A percentile compares a stretch with the other conserved stretches of the same genome.
These are phyloP conservation scores for Excoecaria agallocha DNA, from an alignment of 345 rosid species.

Conservation along the genomic window DNA sequence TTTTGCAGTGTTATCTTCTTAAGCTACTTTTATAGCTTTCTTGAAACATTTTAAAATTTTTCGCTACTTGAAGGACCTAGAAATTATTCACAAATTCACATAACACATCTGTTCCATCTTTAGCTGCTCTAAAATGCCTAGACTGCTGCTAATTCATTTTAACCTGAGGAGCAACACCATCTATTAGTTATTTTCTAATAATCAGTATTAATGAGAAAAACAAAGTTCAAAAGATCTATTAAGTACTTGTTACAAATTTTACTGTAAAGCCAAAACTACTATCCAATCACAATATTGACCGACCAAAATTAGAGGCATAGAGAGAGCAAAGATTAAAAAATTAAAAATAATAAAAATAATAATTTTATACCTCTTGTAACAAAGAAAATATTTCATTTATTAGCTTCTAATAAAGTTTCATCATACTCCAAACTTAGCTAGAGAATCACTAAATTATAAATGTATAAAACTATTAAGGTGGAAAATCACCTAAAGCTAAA, in stretches of 20 bases:
- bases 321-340: not conserved
- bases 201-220: not conserved
- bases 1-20: no score
- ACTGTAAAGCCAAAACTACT: not conserved
- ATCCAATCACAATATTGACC: not conserved
- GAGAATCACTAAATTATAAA: not conserved
- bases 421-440: slow-evolving; percentile 10
- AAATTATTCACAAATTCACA: no score
- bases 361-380: slow-evolving; percentile 2
- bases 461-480: not conserved
- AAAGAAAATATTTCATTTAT: slow-evolving; percentile 1
- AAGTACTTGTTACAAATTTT: not conserved
- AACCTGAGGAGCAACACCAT: no score
- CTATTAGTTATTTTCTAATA: no score
- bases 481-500: not conserved
- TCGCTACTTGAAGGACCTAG: no score
- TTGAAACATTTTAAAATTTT: no score
- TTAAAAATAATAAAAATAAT: not conserved
- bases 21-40: no score
- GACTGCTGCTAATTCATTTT: no score
- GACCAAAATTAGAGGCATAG: no score
- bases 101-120: no score
- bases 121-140: no score
- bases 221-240: not conserved
- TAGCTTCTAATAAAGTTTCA: not conserved